These are phyloP conservation scores for Apiospora arundinis DNA, from an alignment of 2,329 filamentous ascomycete species.

Conservation along the genomic window DNA sequence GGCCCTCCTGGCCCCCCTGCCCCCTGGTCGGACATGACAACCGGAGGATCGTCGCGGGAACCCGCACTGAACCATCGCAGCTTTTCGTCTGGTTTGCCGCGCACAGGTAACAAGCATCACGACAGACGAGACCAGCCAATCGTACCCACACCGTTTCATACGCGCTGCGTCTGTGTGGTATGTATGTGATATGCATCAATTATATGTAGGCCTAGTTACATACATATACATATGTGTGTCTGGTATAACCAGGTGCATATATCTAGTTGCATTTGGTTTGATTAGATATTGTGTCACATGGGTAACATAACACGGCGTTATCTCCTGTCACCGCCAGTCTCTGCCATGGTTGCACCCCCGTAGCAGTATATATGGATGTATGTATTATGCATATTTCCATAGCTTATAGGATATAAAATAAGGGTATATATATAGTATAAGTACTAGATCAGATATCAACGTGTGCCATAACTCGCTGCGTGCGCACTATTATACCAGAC, in stretches of 20 bases:
- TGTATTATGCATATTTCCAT: background rate
- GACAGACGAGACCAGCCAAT: background rate
- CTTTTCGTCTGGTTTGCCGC: background rate
- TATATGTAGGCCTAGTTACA: background rate
- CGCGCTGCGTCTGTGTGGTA: background rate
- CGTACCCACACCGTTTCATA: background rate
- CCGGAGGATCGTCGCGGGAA: slow-evolving; percentile 8
- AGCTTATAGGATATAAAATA: background rate
- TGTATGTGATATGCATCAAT: background rate
- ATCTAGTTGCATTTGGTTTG: background rate
- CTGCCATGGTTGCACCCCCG: background rate
- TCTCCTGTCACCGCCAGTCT: background rate
- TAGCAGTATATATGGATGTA: background rate
- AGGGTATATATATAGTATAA: background rate
- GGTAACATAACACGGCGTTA: background rate
- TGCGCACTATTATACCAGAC: too few species aligned
- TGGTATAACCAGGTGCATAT: background rate
- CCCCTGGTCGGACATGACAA: background rate
- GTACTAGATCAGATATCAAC: background rate
- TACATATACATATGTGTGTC: background rate
- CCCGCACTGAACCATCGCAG: background rate
- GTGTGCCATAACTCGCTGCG: background rate
- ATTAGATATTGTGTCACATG: background rate
- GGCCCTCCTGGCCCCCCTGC: background rate
- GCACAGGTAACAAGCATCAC: background rate